Evolutionary conservation across 208 protist species (phyloP).

Genomic region (Leishmania braziliensis): DNA sequence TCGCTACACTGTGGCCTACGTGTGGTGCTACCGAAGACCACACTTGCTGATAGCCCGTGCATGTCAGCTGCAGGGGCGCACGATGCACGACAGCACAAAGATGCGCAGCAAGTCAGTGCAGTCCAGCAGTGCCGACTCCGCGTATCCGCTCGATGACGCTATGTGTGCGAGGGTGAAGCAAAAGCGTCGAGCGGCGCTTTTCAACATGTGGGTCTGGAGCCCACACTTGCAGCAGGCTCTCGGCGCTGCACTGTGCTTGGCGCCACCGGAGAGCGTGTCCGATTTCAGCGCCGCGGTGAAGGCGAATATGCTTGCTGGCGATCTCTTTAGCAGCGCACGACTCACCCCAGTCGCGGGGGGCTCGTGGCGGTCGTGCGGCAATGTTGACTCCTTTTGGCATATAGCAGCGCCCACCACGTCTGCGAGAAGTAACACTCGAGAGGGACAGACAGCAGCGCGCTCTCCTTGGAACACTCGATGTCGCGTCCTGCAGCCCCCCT

Average conservation of each 20-base stretch:
- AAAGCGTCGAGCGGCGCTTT: neutral
- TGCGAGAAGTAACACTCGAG: neutral
- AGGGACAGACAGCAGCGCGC: neutral
- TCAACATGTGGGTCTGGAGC: conserved; percentile 36
- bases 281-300: conserved; percentile 11
- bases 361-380: neutral
- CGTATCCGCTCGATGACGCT: neutral
- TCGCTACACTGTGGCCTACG: conserved; percentile 27
- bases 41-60: conserved; percentile 32
- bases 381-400: neutral
- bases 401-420: neutral
- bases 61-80: conserved; percentile 22
- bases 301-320: neutral
- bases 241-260: conserved; percentile 34
- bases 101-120: neutral
- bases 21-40: conserved; percentile 29
- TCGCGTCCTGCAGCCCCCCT: neutral
- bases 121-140: neutral
- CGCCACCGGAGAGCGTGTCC: conserved; percentile 20
- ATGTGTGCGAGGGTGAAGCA: neutral
- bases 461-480: neutral
- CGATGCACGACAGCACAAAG: neutral
- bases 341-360: neutral
- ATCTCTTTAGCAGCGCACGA: neutral
- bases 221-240: conserved; percentile 36